A percentile compares a stretch with the other conserved stretches of the same genome.
Evolutionary conservation across 208 protist genomes (phyloP).

Genomic region (Leishmania guyanensis): DNA sequence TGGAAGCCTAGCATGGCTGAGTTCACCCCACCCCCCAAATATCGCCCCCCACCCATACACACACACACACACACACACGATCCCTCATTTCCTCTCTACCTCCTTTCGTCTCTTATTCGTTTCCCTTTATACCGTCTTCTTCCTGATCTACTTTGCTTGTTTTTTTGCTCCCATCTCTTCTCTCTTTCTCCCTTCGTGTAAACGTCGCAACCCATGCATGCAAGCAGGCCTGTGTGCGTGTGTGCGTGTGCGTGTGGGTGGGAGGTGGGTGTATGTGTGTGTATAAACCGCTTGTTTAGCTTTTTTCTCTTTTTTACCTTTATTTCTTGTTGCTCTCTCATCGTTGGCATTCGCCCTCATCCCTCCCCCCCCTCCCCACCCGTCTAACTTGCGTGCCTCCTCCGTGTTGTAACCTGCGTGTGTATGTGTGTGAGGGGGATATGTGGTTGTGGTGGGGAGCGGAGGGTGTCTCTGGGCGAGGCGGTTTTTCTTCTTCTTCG

Average conservation of each 20-base stretch:
- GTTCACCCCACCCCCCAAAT: no score
- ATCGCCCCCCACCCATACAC: no score
- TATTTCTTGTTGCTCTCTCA: not conserved
- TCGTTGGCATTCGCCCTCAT: not conserved
- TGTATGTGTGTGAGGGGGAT: no score
- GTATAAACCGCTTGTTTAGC: no score
- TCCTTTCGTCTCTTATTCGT: not conserved
- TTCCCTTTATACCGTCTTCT: not conserved
- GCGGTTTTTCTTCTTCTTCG: no score
- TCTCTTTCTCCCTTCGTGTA: not conserved
- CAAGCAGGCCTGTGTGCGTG: not conserved
- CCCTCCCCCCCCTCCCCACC: not conserved
- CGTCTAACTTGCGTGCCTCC: not conserved
- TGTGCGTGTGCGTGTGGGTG: not conserved
- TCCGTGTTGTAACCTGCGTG: no score
- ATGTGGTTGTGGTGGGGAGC: no score
- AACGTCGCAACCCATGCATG: not conserved
- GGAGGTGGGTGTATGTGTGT: no score
- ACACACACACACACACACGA: no score
- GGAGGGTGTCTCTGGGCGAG: no score
- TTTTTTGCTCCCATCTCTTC: not conserved
- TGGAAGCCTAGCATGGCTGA: no score
- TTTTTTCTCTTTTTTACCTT: not conserved
- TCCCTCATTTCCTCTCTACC: no score
- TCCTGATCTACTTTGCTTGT: not conserved